Base-by-base conservation (phyloP, 2,329 filamentous ascomycete species). In the Alternaria infectoria region DNA sequence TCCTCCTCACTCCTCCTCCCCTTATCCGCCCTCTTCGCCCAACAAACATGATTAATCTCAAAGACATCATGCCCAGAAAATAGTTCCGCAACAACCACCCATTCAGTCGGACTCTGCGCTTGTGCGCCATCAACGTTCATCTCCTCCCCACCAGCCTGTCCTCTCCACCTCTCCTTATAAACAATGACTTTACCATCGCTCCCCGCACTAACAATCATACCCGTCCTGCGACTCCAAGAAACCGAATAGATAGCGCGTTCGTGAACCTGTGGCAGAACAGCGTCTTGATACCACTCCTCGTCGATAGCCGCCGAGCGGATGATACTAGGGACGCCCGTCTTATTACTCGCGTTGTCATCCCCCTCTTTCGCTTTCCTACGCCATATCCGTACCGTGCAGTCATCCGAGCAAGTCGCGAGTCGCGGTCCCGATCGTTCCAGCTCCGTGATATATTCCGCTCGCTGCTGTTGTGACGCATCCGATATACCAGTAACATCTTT, bases 41-140 rank as follows among this genome's bases (percentile, higher is more conserved):
- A 99, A 2, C 88, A 89, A 52, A 96, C 87, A 79, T 97, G 93
- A 74, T 99, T 99, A 67, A 98, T 86, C 81, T 99, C 96, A 75
- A 95, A 97, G 3, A 96, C 92, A 1, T 93, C 94, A 78, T 99
- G 96, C 3, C 90, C 92, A 32, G 90, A 90, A 51, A 90, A 85
- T 2, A 91, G 76, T n/a, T 87, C 86, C 0, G 89, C 88, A 15
- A 97, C 75, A 4, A 95, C 80, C 7, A 85, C 84, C 96, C 96
- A 98, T 63, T 87, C 85, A 1, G 86, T 87, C 32, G n/a, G 13
- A 2, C 28, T 12, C 6, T 4, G 1, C n/a, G 61, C 61, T 9
- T 61, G 68, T 15, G 60, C 71, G 9, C 43, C 57, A 26, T 71
- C 66, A 59, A 56, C 68, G 49, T 51, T 71, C 70, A 60, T 66